phyloP scores from a whole-genome alignment of 228 moss, liverwort and hornwort genomes.

The Sphagnum magellanicum region DNA sequence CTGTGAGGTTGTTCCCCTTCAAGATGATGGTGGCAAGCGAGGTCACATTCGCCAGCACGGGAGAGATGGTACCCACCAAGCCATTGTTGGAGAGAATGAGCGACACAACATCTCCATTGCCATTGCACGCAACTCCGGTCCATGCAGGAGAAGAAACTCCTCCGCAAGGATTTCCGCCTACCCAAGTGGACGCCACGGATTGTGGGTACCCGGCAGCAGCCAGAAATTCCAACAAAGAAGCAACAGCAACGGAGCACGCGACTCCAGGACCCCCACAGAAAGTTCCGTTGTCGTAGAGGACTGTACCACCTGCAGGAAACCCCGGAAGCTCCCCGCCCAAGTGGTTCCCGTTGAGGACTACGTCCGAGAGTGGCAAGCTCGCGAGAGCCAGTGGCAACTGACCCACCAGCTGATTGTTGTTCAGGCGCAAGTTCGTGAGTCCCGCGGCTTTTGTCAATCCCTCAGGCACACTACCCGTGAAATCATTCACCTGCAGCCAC shows the following conservation, averaged over 20 bases:
- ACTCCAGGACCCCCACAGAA: constrained; percentile 41
- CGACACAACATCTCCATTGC: constrained; percentile 17
- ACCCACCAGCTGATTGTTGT: constrained; percentile 69
- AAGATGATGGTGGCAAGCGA: constrained; percentile 41
- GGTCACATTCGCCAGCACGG: constrained; percentile 42
- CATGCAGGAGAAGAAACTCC: constrained; percentile 11
- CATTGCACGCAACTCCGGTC: constrained; percentile 53
- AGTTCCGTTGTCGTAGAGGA: constrained; percentile 9
- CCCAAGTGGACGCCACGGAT: constrained; percentile 46
- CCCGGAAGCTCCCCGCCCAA: constrained; percentile 27
- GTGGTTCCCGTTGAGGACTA: constrained; percentile 13
- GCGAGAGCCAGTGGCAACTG: constrained; percentile 34
- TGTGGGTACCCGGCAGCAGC: constrained; percentile 44
- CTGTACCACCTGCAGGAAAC: constrained; percentile 6
- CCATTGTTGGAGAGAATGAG: constrained; percentile 35
- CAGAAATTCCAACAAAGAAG: constrained; percentile 60
- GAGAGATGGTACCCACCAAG: constrained; percentile 51
- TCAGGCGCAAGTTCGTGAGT: constrained; percentile 48
- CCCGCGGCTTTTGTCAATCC: constrained; percentile 44
- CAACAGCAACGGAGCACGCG: constrained; percentile 38
- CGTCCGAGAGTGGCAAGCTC: constrained; percentile 19
- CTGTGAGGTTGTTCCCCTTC: constrained; percentile 46
- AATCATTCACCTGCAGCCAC: constrained; percentile 76
- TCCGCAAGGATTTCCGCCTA: constrained; percentile 49
- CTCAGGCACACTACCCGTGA: constrained; percentile 66